These are phyloP conservation scores for Cryptomeria japonica DNA, from an alignment of 75 land plant genomes.

Conservation along the genomic window DNA sequence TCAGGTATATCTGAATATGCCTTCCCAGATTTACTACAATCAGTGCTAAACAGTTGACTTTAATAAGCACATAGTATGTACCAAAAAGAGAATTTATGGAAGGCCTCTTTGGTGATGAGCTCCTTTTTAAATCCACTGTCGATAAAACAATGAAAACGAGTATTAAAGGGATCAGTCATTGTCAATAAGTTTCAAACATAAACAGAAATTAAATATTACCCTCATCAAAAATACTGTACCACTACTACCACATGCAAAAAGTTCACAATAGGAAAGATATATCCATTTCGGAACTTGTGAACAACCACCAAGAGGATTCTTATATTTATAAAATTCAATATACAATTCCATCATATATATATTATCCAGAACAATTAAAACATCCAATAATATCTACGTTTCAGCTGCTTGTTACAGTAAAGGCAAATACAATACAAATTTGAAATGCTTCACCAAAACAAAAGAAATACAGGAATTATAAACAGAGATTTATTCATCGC, in stretches of 20 bases:
- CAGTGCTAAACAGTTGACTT: not conserved
- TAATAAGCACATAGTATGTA: conserved; percentile 1
- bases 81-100: conserved; percentile 41
- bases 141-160: not conserved
- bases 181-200: not conserved
- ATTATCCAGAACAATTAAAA: not conserved
- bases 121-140: conserved; percentile 26
- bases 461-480: not conserved
- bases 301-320: not conserved
- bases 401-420: not conserved
- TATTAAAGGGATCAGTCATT: not conserved
- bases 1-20: not conserved
- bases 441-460: not conserved
- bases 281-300: not conserved
- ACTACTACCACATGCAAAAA: not conserved
- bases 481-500: not conserved
- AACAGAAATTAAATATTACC: not conserved
- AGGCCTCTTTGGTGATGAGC: conserved; percentile 27
- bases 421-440: not conserved
- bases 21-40: not conserved
- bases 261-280: not conserved
- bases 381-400: not conserved
- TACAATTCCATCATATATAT: not conserved
- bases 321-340: not conserved
- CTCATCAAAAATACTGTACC: not conserved